These are phyloP conservation scores for Globisporangium abappressorium DNA, from an alignment of 352 stramenopile genomes.

Conservation along the genomic window DNA sequence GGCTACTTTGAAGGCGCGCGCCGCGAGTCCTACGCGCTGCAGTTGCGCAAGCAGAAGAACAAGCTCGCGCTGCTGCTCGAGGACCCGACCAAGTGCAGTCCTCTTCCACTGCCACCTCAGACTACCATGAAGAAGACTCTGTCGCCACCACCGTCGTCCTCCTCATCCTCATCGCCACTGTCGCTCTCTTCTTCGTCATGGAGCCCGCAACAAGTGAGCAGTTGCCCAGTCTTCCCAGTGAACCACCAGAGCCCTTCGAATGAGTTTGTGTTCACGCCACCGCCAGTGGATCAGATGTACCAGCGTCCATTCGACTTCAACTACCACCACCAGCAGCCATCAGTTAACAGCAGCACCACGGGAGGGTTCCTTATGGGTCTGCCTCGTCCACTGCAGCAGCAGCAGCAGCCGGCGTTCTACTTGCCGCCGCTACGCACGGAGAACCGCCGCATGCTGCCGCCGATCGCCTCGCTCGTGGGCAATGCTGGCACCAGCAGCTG, in stretches of 20 bases:
- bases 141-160: conserved; percentile 1
- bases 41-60: conserved; percentile 71
- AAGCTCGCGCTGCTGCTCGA: conserved; percentile 67
- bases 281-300: background rate
- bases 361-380: conserved; percentile 3
- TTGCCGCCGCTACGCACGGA: conserved; percentile 41
- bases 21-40: conserved; percentile 65
- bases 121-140: background rate
- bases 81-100: conserved; percentile 56
- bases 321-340: background rate
- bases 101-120: conserved; percentile 16
- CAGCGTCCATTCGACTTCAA: conserved; percentile 1
- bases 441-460: conserved; percentile 34
- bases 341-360: background rate
- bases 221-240: conserved; percentile 10
- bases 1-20: conserved; percentile 68
- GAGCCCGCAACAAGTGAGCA: conserved; percentile 10
- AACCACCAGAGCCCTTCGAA: background rate
- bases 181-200: conserved; percentile 12
- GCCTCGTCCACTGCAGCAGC: background rate
- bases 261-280: background rate
- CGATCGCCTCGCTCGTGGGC: conserved; percentile 50
- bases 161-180: conserved; percentile 2
- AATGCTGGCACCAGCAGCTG: conserved; percentile 9
- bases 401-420: background rate